Evolutionary conservation across 1,139 yeast genomes (phyloP), one percentile per base, ranked within the genome.

Genomic region (Blastobotrys buckinghamii): DNA sequence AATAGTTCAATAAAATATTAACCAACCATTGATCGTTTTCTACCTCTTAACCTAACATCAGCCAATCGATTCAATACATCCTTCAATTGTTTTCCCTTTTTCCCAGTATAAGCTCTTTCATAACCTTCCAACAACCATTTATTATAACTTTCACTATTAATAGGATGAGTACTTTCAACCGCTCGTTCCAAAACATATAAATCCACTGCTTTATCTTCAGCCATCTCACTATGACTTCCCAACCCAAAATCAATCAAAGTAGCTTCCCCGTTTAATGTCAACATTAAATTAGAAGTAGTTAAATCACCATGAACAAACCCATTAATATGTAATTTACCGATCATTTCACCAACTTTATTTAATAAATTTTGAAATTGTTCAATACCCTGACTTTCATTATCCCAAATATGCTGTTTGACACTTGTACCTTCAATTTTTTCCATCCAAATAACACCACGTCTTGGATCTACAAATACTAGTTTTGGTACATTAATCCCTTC

Each of bases 181-280:
- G 99, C 98, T 59, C 97, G 74, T 65, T 94, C 98, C 54, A 94
- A 70, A 9, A 94, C 97, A 61, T 92, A 94, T 52, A 94, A 66
- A 65, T 94, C 99, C 15, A 94, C 98, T 1, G 98, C 97, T 64
- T 88, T 89, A 63, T 92, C 97, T 60, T 94, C 98, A 0, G 86
- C 77, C 54, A 88, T 63, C 0, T 78, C 77, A 1, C 95, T 81
- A 50, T 82, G 81, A n/a, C 89, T 79, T 6, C 86, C 80, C 17
- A 94, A 74, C 0, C 99, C 99, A 68, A 94, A 92, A 62, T 94
- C 99, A 52, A 94, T 94, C 59, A 92, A 68, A 39, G 74, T 77
- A 0, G 95, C 88, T 40, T 50, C 55, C 5, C 37, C 39, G 24
- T 57, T 42, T 12, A 42, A 47, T 27, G 73, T 74, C 10, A 90